Evolutionary conservation across 257 asterid species (phyloP).

Genomic region (Gentiana straminea): DNA sequence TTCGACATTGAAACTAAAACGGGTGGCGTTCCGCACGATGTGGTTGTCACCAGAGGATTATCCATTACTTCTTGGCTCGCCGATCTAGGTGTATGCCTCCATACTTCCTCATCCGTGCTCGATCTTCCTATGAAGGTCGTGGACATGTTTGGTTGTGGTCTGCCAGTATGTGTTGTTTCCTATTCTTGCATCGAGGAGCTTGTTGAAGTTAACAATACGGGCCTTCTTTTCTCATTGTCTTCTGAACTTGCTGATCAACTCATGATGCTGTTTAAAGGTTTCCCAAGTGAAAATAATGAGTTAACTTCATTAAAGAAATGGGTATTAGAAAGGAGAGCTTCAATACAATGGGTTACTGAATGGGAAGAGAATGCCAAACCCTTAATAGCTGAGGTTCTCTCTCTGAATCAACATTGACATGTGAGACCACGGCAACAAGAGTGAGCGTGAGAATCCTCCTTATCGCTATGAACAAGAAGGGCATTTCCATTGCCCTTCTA

Average conservation of each 20-base stretch:
- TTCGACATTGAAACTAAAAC: conserved; percentile 66
- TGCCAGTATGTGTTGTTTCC: conserved; percentile 95
- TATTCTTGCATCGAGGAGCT: conserved; percentile 93
- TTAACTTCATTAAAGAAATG: conserved; percentile 53
- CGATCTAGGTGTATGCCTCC: conserved; percentile 90
- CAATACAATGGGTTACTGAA: conserved; percentile 65
- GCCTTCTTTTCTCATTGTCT: conserved; percentile 85
- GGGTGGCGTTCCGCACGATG: conserved; percentile 94
- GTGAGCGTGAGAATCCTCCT: no score
- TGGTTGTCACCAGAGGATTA: conserved; percentile 97
- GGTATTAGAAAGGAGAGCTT: conserved; percentile 53
- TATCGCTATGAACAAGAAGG: no score
- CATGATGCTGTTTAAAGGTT: conserved; percentile 80
- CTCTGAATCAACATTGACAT: no score
- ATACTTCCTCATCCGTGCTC: conserved; percentile 91
- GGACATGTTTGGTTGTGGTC: conserved; percentile 97
- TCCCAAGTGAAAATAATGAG: conserved; percentile 55
- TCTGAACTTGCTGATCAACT: conserved; percentile 88
- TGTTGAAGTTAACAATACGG: conserved; percentile 75
- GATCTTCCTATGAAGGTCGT: conserved; percentile 99
- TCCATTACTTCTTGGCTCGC: conserved; percentile 98
- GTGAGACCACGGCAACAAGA: no score
- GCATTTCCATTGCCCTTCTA: no score
- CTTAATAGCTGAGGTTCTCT: conserved; percentile 43
- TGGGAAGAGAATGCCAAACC: conserved; percentile 88